These are phyloP conservation scores for Castanospermum australe DNA, from an alignment of 306 rosid genomes.

Conservation along the genomic window DNA sequence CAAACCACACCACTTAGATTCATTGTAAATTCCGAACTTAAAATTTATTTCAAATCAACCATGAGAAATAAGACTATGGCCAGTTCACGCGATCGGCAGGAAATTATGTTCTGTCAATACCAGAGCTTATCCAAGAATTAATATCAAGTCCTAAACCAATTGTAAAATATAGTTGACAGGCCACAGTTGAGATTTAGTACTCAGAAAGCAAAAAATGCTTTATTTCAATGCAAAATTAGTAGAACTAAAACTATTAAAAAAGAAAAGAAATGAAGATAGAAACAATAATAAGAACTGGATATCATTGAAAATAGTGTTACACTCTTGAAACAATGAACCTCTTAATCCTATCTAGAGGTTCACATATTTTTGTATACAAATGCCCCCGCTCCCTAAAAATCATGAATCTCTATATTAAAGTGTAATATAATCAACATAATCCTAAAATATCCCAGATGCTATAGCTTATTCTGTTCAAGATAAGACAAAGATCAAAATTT, in stretches of 20 bases:
- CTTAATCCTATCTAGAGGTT: constrained; percentile 38
- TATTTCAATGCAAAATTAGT: constrained; percentile 15
- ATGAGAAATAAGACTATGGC: background rate
- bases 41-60: background rate
- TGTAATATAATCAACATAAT: constrained; percentile 33
- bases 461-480: constrained; percentile 40
- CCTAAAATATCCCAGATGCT: constrained; percentile 4
- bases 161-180: background rate
- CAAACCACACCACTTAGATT: too few relatives aligned
- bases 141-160: constrained; percentile 30
- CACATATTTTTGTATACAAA: constrained; percentile 44
- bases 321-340: constrained; percentile 41
- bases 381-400: constrained; percentile 38
- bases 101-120: background rate
- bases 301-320: constrained; percentile 33
- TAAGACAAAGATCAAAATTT: constrained; percentile 22
- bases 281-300: constrained; percentile 20
- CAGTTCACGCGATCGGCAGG: background rate
- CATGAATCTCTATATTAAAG: constrained; percentile 50
- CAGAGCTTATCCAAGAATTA: constrained; percentile 2
- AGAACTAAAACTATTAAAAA: constrained; percentile 3
- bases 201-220: constrained; percentile 25
- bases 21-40: background rate
- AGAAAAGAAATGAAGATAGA: background rate
- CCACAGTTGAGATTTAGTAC: background rate